A percentile compares a stretch with the other conserved stretches of the same genome.
Evolutionary conservation across 2,329 filamentous ascomycete species (phyloP).

Genomic region (Coniosporium tulheliwenetii): DNA sequence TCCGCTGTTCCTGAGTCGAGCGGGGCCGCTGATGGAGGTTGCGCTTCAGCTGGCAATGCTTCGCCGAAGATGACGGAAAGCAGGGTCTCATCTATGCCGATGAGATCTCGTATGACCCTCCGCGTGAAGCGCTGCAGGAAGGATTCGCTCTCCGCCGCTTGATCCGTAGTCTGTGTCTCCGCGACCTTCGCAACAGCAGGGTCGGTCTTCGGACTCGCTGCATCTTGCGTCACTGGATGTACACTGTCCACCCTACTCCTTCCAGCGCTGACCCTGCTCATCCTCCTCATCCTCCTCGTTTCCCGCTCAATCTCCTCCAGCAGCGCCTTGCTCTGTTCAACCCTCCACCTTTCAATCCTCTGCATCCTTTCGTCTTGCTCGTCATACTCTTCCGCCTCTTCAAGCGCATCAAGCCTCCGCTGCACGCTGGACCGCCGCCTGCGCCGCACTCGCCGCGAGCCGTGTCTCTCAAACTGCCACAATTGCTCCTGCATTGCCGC

Average conservation of each 20-base stretch:
- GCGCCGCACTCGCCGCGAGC: slow-evolving; percentile 47
- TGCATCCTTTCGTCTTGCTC: slow-evolving; percentile 58
- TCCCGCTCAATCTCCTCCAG: slow-evolving; percentile 82
- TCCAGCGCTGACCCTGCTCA: slow-evolving; percentile 38
- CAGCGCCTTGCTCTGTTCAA: slow-evolving; percentile 77
- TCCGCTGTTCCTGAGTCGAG: not conserved
- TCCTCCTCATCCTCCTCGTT: slow-evolving; percentile 46
- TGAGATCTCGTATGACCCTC: slow-evolving; percentile 73
- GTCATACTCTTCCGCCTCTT: slow-evolving; percentile 34
- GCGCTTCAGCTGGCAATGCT: slow-evolving; percentile 35
- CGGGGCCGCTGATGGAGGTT: slow-evolving; percentile 3
- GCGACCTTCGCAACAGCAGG: slow-evolving; percentile 8
- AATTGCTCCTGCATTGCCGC: slow-evolving; percentile 61
- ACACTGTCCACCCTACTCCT: slow-evolving; percentile 12
- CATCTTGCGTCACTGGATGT: slow-evolving; percentile 3
- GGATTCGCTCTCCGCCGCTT: slow-evolving; percentile 42
- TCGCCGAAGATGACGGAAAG: slow-evolving; percentile 83
- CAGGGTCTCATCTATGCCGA: slow-evolving; percentile 77
- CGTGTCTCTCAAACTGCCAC: slow-evolving; percentile 78
- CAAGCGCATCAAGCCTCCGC: slow-evolving; percentile 37
- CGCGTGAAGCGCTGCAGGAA: slow-evolving; percentile 71
- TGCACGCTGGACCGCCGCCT: slow-evolving; percentile 42
- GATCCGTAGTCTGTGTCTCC: slow-evolving; percentile 19
- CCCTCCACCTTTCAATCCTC: slow-evolving; percentile 79
- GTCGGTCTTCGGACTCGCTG: slow-evolving; percentile 10